Base-by-base conservation (phyloP, 2,329 filamentous ascomycete genomes). In the Neofusicoccum umdonicola region DNA sequence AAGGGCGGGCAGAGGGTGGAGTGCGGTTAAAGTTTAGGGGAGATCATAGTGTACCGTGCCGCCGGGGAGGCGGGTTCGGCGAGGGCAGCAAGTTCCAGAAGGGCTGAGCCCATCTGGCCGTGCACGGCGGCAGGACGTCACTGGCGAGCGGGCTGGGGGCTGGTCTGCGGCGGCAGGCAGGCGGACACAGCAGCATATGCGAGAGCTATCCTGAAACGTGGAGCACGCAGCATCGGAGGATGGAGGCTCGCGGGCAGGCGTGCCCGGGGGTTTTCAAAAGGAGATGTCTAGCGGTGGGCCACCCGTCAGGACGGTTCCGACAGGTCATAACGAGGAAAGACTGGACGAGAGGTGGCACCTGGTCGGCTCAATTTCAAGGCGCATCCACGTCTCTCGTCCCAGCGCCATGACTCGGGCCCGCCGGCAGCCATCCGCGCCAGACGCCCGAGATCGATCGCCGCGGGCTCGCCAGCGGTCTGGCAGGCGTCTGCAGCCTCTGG, bases 11-110 rank as follows among this genome's bases (percentile, higher is more conserved):
- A 63, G 12, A 19, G 42, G 62, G 19, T 64, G 62, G 27, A 50
- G 62, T 64, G 50, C 41, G 52, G 62, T 56, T 64, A 64, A 57
- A 37, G 62, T 64, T 64, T 57, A 47, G 13, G 62, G 62, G 51
- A 64, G 50, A 41, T 31, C 15, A 48, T 57, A 57, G 62, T 50
- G 62, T 57, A 50, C 62, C 51, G 51, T 22, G 44, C 51, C 17
- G 42, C 51, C 42, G 44, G 52, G 19, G 37, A 54, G 13, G 61
- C 48, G 48, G 42, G 56, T n/a, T 47, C 47, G 34, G 47, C n/a
- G 11, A 64, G 7, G 51, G 39, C 19, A 50, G 37, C 39, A 56
- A 39, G 42, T 35, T 17, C 50, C 51, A 27, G 42, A 64, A 27
- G 41, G 47, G 48, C 52, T 44, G 52, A 31, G 52, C 17, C 12